Evolutionary conservation across 768 basidiomycete genomes (phyloP), one percentile per base, ranked within the genome.

Genomic region (Boletus vinaceobasis): DNA sequence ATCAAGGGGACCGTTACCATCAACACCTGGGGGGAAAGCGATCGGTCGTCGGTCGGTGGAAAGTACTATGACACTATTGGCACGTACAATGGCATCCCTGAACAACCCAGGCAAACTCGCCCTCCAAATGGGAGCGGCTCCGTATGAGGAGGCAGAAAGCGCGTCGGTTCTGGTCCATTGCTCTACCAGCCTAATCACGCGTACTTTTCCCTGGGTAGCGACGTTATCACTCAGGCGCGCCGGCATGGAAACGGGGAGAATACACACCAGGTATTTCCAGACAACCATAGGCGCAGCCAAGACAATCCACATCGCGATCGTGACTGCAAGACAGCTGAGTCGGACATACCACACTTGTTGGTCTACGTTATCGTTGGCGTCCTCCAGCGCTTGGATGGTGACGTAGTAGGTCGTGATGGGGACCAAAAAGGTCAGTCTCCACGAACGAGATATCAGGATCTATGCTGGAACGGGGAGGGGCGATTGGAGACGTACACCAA

Each of bases 261-360:
- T n/a, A 74, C 76, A 38, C 39, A 76, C 73, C 51, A 71, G 56
- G 33, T 62, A 71, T 58, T 84, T 83, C 80, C 80, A 83, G 23
- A 76, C 40, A 38, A 73, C 43, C 39, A 80, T 62, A 7, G 81
- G 82, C 4, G 66, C 38, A 43, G 70, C 63, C 62, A 81, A 71
- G 47, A 80, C 38, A 26, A 76, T 26, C 49, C 74, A 56, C 19
- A 72, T 61, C 15, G 64, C 78, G 43, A 81, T n/a, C 23, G 69
- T 73, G 26, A 75, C 61, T 7, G 60, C 74, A 35, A 79, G 56
- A 19, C 69, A 64, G 35, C 73, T 67, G 14, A 69, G 62, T 23
- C 77, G 74, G 14, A 75, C 72, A 50, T 76, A 48, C 65, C 68
- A 68, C 13, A 65, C 52, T 29, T 66, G 58, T 17, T 52, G 51